These are phyloP conservation scores for Auricularia sp. DNA, from an alignment of 768 basidiomycete species.

Conservation along the genomic window DNA sequence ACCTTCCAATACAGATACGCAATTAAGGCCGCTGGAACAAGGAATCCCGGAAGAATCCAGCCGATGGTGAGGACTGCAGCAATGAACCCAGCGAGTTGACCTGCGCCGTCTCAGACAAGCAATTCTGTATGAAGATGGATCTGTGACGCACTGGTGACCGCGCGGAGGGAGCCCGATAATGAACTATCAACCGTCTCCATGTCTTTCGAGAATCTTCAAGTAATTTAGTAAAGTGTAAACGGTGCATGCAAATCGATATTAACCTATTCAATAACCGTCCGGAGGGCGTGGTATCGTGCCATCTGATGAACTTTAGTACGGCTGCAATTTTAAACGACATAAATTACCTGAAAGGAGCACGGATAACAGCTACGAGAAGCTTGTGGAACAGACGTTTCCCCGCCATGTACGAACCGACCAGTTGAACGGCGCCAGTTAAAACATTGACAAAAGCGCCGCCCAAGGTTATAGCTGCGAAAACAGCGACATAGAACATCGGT, in stretches of 20 bases:
- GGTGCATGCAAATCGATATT: conserved; percentile 1
- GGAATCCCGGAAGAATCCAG: conserved; percentile 71
- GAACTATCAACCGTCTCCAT: conserved; percentile 79
- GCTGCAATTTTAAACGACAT: neutral
- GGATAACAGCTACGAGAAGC: conserved; percentile 59
- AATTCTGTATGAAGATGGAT: conserved; percentile 40
- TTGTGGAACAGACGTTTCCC: conserved; percentile 29
- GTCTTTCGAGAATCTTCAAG: conserved; percentile 35
- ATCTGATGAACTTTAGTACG: conserved; percentile 17
- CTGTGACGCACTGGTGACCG: conserved; percentile 59
- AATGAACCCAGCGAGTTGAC: conserved; percentile 13
- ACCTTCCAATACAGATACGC: conserved; percentile 63
- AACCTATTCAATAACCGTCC: conserved; percentile 25
- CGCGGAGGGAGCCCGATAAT: conserved; percentile 56
- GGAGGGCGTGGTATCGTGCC: conserved; percentile 76
- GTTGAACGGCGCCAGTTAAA: conserved; percentile 41
- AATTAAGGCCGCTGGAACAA: conserved; percentile 65
- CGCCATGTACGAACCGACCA: conserved; percentile 19
- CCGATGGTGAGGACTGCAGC: conserved; percentile 30
- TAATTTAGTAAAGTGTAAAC: conserved; percentile 9
- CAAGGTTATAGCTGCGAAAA: conserved; percentile 56
- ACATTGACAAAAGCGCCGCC: conserved; percentile 38
- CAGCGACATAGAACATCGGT: conserved; percentile 61
- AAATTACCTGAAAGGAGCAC: conserved; percentile 60
- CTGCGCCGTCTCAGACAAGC: neutral